These are phyloP conservation scores for Lentinula lateritia DNA, from an alignment of 768 basidiomycete genomes.

Conservation along the genomic window DNA sequence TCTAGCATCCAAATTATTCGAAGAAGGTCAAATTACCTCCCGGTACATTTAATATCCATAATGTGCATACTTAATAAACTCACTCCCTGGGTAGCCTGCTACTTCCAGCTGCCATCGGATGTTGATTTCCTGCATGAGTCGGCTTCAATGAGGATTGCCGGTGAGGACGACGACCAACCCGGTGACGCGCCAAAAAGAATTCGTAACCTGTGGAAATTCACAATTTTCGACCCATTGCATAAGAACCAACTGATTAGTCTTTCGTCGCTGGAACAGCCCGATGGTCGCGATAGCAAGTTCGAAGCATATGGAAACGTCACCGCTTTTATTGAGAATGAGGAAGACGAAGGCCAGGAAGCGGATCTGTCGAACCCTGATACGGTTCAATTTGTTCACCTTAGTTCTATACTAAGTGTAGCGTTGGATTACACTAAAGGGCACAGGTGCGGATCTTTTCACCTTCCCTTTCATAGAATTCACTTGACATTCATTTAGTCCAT, in stretches of 20 bases:
- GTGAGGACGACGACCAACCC: conserved; percentile 30
- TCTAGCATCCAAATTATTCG: neutral
- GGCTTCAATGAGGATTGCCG: conserved; percentile 27
- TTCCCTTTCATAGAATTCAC: neutral
- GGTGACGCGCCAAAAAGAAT: conserved; percentile 41
- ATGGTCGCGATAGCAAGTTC: conserved; percentile 33
- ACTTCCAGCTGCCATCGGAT: neutral
- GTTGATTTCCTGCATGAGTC: neutral
- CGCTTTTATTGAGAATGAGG: conserved; percentile 45
- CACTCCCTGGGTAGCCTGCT: neutral
- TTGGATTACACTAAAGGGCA: conserved; percentile 45
- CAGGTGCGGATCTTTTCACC: conserved; percentile 37
- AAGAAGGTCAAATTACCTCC: neutral
- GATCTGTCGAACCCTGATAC: conserved; percentile 27
- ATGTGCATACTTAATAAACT: no score
- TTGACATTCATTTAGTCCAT: conserved; percentile 35
- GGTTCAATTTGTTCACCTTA: conserved; percentile 37
- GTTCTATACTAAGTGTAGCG: conserved; percentile 39
- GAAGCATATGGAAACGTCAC: conserved; percentile 53
- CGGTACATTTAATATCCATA: neutral
- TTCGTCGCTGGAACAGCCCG: conserved; percentile 37
- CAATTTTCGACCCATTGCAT: conserved; percentile 52
- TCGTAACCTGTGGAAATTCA: conserved; percentile 53
- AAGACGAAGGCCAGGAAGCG: conserved; percentile 61
- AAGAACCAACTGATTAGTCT: conserved; percentile 43